Evolutionary conservation across 164 flowering plant genomes (phyloP).

Genomic region (Warburgia ugandensis): DNA sequence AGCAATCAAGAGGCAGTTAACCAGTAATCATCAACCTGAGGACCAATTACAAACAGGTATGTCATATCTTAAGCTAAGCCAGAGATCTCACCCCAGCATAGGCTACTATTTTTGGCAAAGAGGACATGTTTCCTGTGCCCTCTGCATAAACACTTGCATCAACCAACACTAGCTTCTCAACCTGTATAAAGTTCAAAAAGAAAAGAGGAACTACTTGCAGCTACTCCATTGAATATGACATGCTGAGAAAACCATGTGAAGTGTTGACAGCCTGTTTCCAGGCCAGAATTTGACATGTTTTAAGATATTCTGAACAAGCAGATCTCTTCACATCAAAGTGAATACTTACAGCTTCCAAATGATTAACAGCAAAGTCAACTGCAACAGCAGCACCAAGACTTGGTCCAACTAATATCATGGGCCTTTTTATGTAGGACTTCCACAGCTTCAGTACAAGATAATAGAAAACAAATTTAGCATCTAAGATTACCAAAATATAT

Average conservation of each 20-base stretch:
- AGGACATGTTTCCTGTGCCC: constrained; percentile 65
- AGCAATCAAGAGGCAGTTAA: no score
- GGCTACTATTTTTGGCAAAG: constrained; percentile 59
- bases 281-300: neutral
- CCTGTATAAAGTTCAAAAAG: constrained; percentile 34
- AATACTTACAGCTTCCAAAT: constrained; percentile 77
- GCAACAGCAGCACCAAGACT: constrained; percentile 99
- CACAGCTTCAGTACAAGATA: constrained; percentile 47
- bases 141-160: constrained; percentile 93
- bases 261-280: neutral
- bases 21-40: no score
- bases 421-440: constrained; percentile 66
- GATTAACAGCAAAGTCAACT: constrained; percentile 69
- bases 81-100: constrained; percentile 79
- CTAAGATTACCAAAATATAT: constrained; percentile 1
- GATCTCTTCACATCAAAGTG: neutral
- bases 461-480: neutral
- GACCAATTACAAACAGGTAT: no score
- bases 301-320: neutral
- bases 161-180: constrained; percentile 69
- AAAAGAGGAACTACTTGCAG: neutral
- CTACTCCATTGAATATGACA: neutral
- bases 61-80: no score
- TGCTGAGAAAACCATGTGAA: no score
- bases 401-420: constrained; percentile 86